These are phyloP conservation scores for Arthrobotrys iridis DNA, from an alignment of 2,329 filamentous ascomycete species.

Conservation along the genomic window DNA sequence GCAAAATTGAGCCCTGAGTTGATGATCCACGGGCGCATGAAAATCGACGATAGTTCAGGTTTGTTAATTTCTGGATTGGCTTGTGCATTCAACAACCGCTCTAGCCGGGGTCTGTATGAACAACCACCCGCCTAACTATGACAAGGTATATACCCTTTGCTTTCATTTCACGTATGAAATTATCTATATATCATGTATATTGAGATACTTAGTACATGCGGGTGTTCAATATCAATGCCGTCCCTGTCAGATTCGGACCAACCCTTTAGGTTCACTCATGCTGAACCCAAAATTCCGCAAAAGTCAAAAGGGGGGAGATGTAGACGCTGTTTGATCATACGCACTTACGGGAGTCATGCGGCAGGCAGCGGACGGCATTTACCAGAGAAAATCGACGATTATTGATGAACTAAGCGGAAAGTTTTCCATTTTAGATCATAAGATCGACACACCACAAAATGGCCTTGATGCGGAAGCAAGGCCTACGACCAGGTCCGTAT, in stretches of 20 bases:
- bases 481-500: not conserved
- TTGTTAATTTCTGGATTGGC: not conserved
- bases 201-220: conserved; percentile 10
- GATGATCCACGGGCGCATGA: conserved; percentile 11
- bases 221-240: conserved; percentile 21
- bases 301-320: conserved; percentile 13
- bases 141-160: conserved; percentile 8
- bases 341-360: not conserved
- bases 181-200: conserved; percentile 20
- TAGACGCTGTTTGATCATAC: conserved; percentile 17
- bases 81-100: conserved; percentile 34
- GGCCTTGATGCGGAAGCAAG: not conserved
- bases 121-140: conserved; percentile 26
- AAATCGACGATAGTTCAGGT: not conserved
- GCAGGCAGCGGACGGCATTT: conserved; percentile 27
- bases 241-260: conserved; percentile 14
- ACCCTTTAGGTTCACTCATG: conserved; percentile 15
- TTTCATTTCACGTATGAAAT: conserved; percentile 33
- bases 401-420: conserved; percentile 18
- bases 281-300: conserved; percentile 8
- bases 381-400: conserved; percentile 6
- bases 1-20: not conserved
- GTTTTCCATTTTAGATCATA: conserved; percentile 22
- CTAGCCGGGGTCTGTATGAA: conserved; percentile 42
- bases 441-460: conserved; percentile 1